phyloP scores from a whole-genome alignment of 2,329 filamentous ascomycete species.

The Didymella pomorum region DNA sequence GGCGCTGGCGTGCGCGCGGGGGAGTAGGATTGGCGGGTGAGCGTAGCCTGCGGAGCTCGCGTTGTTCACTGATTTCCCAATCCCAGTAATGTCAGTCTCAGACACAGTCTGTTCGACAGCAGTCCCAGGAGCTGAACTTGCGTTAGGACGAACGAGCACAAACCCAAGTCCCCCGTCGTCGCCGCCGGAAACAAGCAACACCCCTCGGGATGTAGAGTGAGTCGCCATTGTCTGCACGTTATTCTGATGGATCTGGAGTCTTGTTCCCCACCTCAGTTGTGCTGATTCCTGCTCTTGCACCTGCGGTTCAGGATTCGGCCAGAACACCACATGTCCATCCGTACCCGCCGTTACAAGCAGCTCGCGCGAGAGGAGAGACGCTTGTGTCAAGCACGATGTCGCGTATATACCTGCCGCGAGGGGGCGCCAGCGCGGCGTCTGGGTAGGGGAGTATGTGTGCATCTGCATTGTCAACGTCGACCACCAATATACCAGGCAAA shows the following conservation, averaged over 20 bases:
- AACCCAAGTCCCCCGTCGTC: constrained; percentile 83
- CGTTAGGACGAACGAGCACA: constrained; percentile 30
- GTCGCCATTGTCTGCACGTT: constrained; percentile 70
- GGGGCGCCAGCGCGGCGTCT: constrained; percentile 46
- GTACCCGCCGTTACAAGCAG: constrained; percentile 75
- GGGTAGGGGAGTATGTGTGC: constrained; percentile 51
- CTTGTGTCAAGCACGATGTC: constrained; percentile 74
- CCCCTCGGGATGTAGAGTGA: constrained; percentile 39
- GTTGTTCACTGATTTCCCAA: no score
- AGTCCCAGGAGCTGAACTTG: no score
- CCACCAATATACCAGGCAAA: no score
- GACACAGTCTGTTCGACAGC: no score
- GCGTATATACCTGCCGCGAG: constrained; percentile 54
- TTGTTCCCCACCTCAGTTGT: constrained; percentile 41
- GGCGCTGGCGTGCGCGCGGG: constrained; percentile 74
- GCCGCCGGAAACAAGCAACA: constrained; percentile 75
- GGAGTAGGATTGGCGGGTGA: constrained; percentile 53
- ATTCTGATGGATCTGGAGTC: constrained; percentile 73
- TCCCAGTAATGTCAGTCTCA: no score
- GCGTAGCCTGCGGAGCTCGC: no score
- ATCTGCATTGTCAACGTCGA: constrained; percentile 50
- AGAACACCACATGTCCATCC: constrained; percentile 77
- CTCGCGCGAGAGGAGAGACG: constrained; percentile 49
- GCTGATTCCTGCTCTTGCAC: not conserved
- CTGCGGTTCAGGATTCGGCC: constrained; percentile 50